phyloP scores from a whole-genome alignment of 441 rosid species.

The Croton laevigatus region DNA sequence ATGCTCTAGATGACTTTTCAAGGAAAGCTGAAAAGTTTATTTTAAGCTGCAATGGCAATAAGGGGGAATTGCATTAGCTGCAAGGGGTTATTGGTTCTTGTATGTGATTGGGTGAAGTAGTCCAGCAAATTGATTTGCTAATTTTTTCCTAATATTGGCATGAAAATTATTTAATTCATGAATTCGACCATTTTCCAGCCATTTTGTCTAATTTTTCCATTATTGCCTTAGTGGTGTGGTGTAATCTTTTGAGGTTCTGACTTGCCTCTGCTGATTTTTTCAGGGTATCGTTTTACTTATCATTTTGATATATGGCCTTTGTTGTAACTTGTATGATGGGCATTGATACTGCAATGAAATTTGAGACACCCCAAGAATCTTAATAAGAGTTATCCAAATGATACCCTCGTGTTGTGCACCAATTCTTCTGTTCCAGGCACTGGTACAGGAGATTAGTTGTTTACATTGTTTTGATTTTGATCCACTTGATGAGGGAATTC shows the following conservation, averaged over 20 bases:
- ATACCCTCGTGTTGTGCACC: constrained; percentile 25
- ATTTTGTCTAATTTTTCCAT: neutral
- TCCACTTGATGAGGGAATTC: constrained; percentile 28
- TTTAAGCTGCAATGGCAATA: neutral
- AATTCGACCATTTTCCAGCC: neutral
- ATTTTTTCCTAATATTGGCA: neutral
- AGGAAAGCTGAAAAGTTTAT: neutral
- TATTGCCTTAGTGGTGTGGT: neutral
- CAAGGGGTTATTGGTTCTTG: neutral
- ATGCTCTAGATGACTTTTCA: neutral
- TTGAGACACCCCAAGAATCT: constrained; percentile 87
- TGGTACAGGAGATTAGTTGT: constrained; percentile 22
- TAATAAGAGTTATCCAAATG: constrained; percentile 30
- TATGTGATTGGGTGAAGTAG: neutral
- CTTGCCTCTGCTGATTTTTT: constrained; percentile 23
- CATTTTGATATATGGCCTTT: constrained; percentile 84
- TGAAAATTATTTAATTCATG: neutral
- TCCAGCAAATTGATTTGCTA: neutral
- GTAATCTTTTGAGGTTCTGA: constrained; percentile 24
- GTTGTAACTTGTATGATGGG: constrained; percentile 77
- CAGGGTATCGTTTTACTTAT: constrained; percentile 89
- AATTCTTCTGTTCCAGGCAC: constrained; percentile 29
- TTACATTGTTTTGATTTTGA: constrained; percentile 32
- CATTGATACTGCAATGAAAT: constrained; percentile 87
- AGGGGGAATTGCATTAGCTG: neutral